Evolutionary conservation across 2,329 filamentous ascomycete species (phyloP).

Genomic region (Penicillium sp.): DNA sequence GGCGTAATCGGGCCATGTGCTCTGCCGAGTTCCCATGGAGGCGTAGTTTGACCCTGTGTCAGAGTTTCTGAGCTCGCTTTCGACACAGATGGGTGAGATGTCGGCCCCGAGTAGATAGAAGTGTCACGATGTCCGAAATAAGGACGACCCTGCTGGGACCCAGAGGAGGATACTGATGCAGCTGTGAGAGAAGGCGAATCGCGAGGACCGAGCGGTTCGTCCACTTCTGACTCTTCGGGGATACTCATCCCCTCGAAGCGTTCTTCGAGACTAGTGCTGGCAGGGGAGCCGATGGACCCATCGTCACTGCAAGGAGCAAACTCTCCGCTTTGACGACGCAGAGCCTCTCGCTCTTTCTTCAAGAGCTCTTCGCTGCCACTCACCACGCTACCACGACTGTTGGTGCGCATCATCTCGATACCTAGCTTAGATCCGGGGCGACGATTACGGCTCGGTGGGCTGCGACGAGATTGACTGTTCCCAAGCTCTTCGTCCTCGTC

Average conservation of each 20-base stretch:
- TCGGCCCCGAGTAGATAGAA: conserved; percentile 24
- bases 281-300: conserved; percentile 27
- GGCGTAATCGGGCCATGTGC: conserved; percentile 25
- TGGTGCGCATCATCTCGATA: conserved; percentile 97
- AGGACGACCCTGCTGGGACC: conserved; percentile 13
- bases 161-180: not conserved
- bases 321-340: conserved; percentile 30
- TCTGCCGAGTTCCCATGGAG: conserved; percentile 26
- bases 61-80: conserved; percentile 14
- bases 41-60: conserved; percentile 35
- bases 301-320: conserved; percentile 27
- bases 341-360: conserved; percentile 38
- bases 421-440: conserved; percentile 85
- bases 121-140: conserved; percentile 23
- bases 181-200: conserved; percentile 19
- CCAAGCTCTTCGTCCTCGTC: conserved; percentile 94
- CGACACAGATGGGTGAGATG: not conserved
- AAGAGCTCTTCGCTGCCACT: conserved; percentile 49
- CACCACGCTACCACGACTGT: conserved; percentile 82
- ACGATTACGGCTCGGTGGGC: conserved; percentile 54
- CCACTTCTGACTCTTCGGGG: conserved; percentile 38
- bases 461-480: conserved; percentile 56
- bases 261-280: conserved; percentile 33
- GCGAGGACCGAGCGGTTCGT: conserved; percentile 33
- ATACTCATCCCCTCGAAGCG: conserved; percentile 39